Base-by-base conservation (phyloP, 208 protist genomes). In the Leishmania tropica region DNA sequence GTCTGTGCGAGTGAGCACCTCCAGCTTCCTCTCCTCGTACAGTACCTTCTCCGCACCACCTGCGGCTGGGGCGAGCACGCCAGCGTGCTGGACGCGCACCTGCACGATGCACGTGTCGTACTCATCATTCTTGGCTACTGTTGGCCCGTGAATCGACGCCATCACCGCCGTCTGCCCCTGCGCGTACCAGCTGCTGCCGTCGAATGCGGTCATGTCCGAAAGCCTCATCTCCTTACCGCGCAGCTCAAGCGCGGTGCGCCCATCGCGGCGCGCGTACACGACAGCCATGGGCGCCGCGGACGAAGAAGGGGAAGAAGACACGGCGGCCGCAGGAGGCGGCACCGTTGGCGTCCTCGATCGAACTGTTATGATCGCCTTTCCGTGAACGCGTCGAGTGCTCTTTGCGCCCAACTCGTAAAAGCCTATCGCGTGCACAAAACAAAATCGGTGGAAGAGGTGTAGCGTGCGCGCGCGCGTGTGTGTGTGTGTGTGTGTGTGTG, bases 151-250 rank as follows among this genome's bases (percentile, higher is more conserved):
- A 17, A 98, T 45, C 35, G 89, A 76, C 67, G 87, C 93, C 53
- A 87, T 64, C 8, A 97, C 92, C 45, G 90, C 80, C 5, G 91
- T 96, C 67, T 83, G 76, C 3, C 94, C 96, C 72, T 98, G 94
- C 21, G 89, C 79, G 78, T 96, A 98, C 84, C 86, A 92, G 64
- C 87, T 80, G 72, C 92, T 95, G 53, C 93, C 96, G 77, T 97
- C 93, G 76, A 93, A 95, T 21, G 93, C 88, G 3, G 47, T 85
- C 35, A 94, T 85, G 78, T 92, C 88, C 13, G 90, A 93, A 17
- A 91, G 74, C 8, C 76, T 67, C 84, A 96, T 81, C 70, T 96
- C 90, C 68, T 91, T 94, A 5, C 84, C 88, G 45, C 93, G 91
- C 51, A 98, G 87, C 85, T 96, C 92, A 10, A 87, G 81, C 48